Evolutionary conservation across 2,329 filamentous ascomycete genomes (phyloP).

Genomic region (Calycina herbarum): DNA sequence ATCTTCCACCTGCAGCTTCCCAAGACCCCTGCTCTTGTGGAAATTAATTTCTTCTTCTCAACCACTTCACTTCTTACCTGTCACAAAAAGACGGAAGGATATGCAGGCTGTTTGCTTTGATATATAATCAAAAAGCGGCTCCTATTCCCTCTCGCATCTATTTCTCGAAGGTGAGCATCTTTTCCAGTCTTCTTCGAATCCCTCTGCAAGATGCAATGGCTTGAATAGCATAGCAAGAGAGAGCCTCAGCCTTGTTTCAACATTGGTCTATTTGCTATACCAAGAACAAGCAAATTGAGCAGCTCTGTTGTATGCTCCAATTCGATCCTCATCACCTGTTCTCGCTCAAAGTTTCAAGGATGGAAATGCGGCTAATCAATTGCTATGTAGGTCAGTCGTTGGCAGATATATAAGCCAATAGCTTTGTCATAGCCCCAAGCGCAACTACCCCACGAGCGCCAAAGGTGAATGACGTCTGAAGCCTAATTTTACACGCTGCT

Average conservation of each 20-base stretch:
- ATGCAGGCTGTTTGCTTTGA: background rate
- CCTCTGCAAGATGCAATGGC: background rate
- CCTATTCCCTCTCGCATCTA: background rate
- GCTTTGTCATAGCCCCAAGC: background rate
- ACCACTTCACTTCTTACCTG: background rate
- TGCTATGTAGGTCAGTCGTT: background rate
- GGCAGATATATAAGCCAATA: constrained; percentile 1
- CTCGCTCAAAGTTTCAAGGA: background rate
- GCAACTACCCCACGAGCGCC: background rate
- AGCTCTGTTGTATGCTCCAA: background rate
- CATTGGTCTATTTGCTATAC: background rate
- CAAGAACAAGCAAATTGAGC: background rate
- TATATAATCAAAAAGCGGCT: background rate
- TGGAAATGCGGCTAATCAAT: background rate
- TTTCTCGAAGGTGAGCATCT: background rate
- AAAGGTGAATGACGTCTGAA: background rate
- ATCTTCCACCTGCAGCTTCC: background rate
- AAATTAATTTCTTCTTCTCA: background rate
- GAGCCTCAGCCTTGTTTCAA: background rate
- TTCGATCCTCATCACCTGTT: background rate
- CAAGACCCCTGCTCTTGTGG: background rate
- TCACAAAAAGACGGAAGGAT: background rate
- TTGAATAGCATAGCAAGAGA: background rate
- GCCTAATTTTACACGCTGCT: background rate
- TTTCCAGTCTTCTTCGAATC: background rate